Conservation (phyloP, 805 yeast species). For the Metschnikowia baotianmanensis region DNA sequence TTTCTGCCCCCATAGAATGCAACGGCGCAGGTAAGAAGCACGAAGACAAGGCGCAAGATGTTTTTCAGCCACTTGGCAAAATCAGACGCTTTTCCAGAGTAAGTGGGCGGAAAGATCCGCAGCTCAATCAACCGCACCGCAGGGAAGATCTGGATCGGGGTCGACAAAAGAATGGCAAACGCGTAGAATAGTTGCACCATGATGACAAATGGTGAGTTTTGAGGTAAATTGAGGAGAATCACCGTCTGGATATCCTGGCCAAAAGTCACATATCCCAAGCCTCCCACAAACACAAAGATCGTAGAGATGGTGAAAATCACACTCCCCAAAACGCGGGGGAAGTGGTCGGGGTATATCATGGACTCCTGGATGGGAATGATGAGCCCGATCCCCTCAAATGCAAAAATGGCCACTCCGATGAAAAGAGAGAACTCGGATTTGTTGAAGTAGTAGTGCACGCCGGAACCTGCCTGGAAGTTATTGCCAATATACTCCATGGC, state of each 20-base stretch:
- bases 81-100: conserved; percentile 57
- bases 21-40: conserved; percentile 50
- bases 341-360: conserved; percentile 71
- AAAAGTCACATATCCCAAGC: conserved; percentile 67
- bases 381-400: conserved; percentile 85
- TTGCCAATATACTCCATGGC: conserved; percentile 46
- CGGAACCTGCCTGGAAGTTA: conserved; percentile 40
- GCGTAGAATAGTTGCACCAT: conserved; percentile 71
- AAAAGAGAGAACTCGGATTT: conserved; percentile 62
- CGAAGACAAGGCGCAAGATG: conserved; percentile 51
- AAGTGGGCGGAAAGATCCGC: conserved; percentile 41
- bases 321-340: conserved; percentile 59
- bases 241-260: conserved; percentile 67
- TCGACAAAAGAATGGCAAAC: conserved; percentile 69
- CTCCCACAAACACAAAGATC: conserved; percentile 61
- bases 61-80: conserved; percentile 68
- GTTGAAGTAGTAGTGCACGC: conserved; percentile 52
- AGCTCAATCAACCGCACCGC: conserved; percentile 73
- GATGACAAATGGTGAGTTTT: conserved; percentile 56
- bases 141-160: conserved; percentile 80
- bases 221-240: conserved; percentile 70
- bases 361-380: conserved; percentile 82
- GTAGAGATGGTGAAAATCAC: conserved; percentile 64
- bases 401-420: conserved; percentile 81
- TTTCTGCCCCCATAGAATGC: conserved; percentile 69